Conservation (phyloP, 306 rosid species). For the Casuarina equisetifolia region DNA sequence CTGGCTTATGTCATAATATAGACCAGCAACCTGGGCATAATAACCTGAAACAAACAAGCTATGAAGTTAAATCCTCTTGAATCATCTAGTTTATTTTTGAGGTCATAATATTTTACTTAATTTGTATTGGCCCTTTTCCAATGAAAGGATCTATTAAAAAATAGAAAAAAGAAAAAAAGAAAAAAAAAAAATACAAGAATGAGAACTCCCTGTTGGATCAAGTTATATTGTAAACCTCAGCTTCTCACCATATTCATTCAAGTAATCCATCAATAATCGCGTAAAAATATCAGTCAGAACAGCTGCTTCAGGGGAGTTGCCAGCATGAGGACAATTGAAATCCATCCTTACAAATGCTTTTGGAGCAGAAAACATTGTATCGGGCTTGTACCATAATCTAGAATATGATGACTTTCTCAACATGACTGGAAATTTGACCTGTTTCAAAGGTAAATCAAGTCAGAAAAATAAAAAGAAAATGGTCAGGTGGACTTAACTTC, state of each 20-base stretch:
- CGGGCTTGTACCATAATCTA: constrained; percentile 86
- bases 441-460: constrained; percentile 35
- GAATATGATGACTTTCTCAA: constrained; percentile 68
- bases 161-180: not conserved
- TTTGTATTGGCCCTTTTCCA: not conserved
- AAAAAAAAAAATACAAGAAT: not conserved
- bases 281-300: constrained; percentile 70
- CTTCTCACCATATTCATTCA: constrained; percentile 85
- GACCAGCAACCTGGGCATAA: constrained; percentile 86
- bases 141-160: not conserved
- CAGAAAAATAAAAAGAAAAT: constrained; percentile 24
- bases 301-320: constrained; percentile 79
- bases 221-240: not conserved
- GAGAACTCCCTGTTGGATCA: not conserved
- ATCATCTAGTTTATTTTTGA: not conserved
- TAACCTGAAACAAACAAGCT: constrained; percentile 59
- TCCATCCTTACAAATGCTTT: constrained; percentile 79
- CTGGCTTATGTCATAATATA: constrained; percentile 54
- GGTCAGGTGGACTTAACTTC: constrained; percentile 7
- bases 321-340: constrained; percentile 81
- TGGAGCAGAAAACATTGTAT: constrained; percentile 73
- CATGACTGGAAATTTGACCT: constrained; percentile 76
- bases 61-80: constrained; percentile 22
- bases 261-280: constrained; percentile 78
- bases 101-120: not conserved